Evolutionary conservation across 108 stramenopile species (phyloP).

Genomic region (Cyclotella atomus): DNA sequence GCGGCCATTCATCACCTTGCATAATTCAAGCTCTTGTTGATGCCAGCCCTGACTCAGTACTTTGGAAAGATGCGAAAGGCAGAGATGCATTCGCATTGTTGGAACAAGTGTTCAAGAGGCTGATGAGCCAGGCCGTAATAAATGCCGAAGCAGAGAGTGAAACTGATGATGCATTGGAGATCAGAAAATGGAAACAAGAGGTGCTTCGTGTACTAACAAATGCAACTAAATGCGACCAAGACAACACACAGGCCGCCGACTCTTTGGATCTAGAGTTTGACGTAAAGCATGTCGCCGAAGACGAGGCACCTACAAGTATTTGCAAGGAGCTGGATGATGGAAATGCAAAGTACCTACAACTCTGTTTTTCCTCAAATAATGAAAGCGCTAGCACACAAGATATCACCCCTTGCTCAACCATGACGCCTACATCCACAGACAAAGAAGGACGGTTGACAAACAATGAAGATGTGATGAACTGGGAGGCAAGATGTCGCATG

Average conservation of each 20-base stretch:
- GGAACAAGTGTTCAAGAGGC: constrained; percentile 21
- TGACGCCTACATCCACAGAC: constrained; percentile 7
- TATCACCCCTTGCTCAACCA: constrained; percentile 11
- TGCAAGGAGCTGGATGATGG: not conserved
- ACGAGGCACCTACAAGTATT: not conserved
- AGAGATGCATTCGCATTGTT: constrained; percentile 32
- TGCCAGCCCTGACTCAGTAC: constrained; percentile 21
- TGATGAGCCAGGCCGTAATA: constrained; percentile 8
- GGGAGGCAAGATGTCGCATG: constrained; percentile 16
- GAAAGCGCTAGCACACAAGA: not conserved
- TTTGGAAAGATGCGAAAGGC: constrained; percentile 30
- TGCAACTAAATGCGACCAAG: no score
- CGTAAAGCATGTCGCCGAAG: no score
- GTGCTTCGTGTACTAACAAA: constrained; percentile 17
- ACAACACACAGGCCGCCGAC: no score
- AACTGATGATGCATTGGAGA: not conserved
- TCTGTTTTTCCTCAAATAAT: not conserved
- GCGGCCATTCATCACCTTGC: constrained; percentile 23
- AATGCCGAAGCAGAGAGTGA: not conserved
- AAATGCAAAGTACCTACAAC: not conserved
- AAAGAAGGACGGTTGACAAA: not conserved
- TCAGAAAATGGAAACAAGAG: constrained; percentile 2
- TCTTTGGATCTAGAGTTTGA: no score
- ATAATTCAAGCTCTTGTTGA: constrained; percentile 24
- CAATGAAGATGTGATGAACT: not conserved